Evolutionary conservation across 2,329 filamentous ascomycete species (phyloP).

Genomic region (Microcyclosporella mali): DNA sequence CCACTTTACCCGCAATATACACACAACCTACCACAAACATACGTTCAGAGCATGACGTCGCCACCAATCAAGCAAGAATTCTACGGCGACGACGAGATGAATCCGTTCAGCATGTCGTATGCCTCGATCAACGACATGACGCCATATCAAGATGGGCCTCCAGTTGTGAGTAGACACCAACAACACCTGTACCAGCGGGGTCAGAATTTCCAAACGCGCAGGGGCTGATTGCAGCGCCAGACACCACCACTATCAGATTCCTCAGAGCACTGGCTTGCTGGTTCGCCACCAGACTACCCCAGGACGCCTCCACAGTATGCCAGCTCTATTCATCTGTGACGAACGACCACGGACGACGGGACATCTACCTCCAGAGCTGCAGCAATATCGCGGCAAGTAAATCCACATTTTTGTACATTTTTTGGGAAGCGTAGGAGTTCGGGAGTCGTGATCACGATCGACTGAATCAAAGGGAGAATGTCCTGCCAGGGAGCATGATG

Average conservation of each 20-base stretch:
- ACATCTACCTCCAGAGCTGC: too few relatives aligned
- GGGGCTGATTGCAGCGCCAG: slow-evolving; percentile 41
- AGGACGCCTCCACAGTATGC: slow-evolving; percentile 67
- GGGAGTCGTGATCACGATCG: neutral
- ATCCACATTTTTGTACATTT: too few relatives aligned
- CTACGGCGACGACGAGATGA: slow-evolving; percentile 54
- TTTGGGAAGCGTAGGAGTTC: slow-evolving; percentile 7
- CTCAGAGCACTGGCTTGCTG: slow-evolving; percentile 55
- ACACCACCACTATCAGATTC: slow-evolving; percentile 72
- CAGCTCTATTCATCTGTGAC: slow-evolving; percentile 40
- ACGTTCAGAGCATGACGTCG: slow-evolving; percentile 36
- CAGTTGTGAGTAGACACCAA: slow-evolving; percentile 56
- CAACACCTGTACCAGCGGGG: slow-evolving; percentile 16
- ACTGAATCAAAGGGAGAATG: neutral
- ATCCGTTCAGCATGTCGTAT: slow-evolving; percentile 63
- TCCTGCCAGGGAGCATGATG: neutral
- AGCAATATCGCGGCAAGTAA: too few relatives aligned
- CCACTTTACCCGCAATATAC: slow-evolving; percentile 51
- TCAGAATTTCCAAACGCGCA: slow-evolving; percentile 17
- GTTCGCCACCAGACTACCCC: slow-evolving; percentile 38
- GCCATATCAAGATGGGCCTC: slow-evolving; percentile 61
- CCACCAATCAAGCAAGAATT: slow-evolving; percentile 61
- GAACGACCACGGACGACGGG: neutral
- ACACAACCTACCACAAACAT: slow-evolving; percentile 37
- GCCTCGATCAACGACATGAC: slow-evolving; percentile 45